phyloP scores from a whole-genome alignment of 805 yeast species.

The Candida pseudofarinosa region DNA sequence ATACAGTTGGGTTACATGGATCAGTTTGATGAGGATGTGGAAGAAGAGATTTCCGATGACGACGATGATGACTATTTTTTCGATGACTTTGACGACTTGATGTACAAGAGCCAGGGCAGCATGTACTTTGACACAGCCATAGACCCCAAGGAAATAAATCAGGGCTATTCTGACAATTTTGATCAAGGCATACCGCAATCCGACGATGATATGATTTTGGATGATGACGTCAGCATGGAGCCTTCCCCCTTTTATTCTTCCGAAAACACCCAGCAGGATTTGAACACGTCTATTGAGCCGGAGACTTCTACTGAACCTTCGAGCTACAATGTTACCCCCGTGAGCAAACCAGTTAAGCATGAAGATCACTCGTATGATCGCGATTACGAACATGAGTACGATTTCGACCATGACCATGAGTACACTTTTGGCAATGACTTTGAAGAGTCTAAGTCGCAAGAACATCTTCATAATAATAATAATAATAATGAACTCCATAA shows the following conservation, averaged over 20 bases:
- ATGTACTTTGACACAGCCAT: slow-evolving; percentile 2
- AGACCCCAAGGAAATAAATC: slow-evolving; percentile 9
- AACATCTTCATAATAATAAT: not conserved
- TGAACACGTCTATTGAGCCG: not conserved
- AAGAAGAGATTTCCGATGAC: slow-evolving; percentile 37
- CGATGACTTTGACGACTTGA: slow-evolving; percentile 30
- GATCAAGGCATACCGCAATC: slow-evolving; percentile 3
- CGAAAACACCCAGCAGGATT: not conserved
- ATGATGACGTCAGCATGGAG: slow-evolving; percentile 5
- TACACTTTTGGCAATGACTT: not conserved
- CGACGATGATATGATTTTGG: slow-evolving; percentile 11
- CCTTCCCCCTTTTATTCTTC: slow-evolving; percentile 3
- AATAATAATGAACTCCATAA: slow-evolving; percentile 8
- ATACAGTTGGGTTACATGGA: slow-evolving; percentile 35
- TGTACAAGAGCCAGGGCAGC: slow-evolving; percentile 4
- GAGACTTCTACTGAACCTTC: not conserved
- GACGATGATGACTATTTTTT: slow-evolving; percentile 37
- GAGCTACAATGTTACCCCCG: not conserved
- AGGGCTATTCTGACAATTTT: slow-evolving; percentile 12
- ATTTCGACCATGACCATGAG: not conserved
- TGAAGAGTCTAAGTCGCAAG: not conserved
- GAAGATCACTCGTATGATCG: not conserved
- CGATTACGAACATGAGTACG: not conserved
- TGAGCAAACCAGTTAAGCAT: not conserved
- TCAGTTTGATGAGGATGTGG: slow-evolving; percentile 40